These are phyloP conservation scores for Euclidium syriacum DNA, from an alignment of 345 rosid species.

Conservation along the genomic window DNA sequence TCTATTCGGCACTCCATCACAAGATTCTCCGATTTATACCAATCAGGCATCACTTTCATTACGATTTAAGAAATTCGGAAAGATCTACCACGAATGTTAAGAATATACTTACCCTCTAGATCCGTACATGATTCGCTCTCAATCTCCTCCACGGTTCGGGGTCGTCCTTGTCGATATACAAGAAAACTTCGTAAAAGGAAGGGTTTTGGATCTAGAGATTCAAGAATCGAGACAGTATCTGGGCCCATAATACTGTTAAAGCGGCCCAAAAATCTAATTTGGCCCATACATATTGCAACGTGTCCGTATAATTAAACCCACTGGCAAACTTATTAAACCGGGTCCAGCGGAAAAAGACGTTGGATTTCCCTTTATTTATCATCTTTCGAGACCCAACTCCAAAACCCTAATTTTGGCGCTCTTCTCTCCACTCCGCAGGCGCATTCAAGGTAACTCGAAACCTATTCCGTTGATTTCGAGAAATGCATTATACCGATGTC, in stretches of 20 bases:
- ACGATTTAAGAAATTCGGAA: neutral
- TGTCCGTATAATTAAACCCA: conserved; percentile 25
- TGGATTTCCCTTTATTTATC: neutral
- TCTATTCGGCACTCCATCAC: neutral
- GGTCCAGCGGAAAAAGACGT: neutral
- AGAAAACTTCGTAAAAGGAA: too few species aligned
- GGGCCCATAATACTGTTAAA: neutral
- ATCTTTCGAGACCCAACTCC: neutral
- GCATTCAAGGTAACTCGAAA: conserved; percentile 9
- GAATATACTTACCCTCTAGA: conserved; percentile 43
- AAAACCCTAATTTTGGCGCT: conserved; percentile 21
- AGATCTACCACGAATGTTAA: neutral
- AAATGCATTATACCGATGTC: neutral
- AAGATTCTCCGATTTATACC: neutral
- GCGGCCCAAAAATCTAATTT: neutral
- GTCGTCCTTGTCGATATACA: neutral
- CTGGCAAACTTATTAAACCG: neutral
- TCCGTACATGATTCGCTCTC: conserved; percentile 58
- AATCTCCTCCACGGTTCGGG: too few species aligned
- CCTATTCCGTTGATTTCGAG: neutral
- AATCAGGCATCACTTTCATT: conserved; percentile 6
- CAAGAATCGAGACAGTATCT: neutral
- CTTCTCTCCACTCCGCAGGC: neutral
- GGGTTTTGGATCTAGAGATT: too few species aligned
- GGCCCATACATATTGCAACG: conserved; percentile 1